Conservation (phyloP, 108 stramenopile genomes). For the Cyclotella choctawhatcheeana region DNA sequence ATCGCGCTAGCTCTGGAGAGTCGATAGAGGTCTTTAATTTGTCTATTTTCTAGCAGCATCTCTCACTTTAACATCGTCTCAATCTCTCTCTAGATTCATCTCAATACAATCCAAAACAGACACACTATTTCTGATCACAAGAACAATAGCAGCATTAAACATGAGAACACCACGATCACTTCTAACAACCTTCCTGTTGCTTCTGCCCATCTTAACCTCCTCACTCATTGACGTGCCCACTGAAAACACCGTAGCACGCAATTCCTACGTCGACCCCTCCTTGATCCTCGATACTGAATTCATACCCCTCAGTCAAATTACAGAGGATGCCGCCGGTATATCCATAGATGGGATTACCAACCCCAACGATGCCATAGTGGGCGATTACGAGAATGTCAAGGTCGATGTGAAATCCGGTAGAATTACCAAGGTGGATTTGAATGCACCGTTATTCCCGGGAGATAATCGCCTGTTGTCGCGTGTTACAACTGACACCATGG, state of each 20-base stretch:
- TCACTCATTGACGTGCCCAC: not conserved
- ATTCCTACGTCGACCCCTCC: not conserved
- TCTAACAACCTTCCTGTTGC: not conserved
- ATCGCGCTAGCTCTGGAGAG: too few species aligned
- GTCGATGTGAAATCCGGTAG: conserved; percentile 14
- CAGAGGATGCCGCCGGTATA: not conserved
- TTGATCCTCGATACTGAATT: not conserved
- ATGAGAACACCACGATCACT: too few species aligned
- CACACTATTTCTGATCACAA: too few species aligned
- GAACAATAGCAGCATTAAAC: too few species aligned
- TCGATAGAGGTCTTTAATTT: too few species aligned
- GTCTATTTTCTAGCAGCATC: too few species aligned
- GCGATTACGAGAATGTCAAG: not conserved
- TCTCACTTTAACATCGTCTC: too few species aligned
- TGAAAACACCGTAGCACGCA: not conserved
- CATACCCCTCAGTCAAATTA: not conserved
- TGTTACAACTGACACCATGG: not conserved
- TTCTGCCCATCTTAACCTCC: not conserved
- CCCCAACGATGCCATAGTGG: not conserved
- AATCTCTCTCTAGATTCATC: too few species aligned
- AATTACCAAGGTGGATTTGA: not conserved
- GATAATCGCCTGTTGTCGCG: conserved; percentile 7
- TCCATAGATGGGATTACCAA: not conserved
- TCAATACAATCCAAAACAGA: too few species aligned
- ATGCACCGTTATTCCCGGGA: conserved; percentile 9